Percentiles rank a stretch among this genome's conserved stretches.
These are phyloP conservation scores for Achlya hypogyna DNA, from an alignment of 352 stramenopile species.

Conservation along the genomic window DNA sequence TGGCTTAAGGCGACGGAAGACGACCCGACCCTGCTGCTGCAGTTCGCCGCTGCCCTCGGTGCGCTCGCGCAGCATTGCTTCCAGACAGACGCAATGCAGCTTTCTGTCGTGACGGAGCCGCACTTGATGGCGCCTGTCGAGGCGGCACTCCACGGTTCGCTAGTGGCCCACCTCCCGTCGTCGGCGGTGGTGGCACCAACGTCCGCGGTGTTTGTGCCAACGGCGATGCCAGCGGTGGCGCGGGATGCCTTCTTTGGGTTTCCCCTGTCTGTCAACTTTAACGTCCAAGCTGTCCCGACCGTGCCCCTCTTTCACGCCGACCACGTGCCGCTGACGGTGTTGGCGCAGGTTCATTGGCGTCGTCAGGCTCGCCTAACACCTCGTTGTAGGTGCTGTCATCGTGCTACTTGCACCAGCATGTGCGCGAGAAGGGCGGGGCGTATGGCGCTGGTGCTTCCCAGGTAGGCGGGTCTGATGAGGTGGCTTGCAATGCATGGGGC, in stretches of 20 bases:
- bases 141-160: conserved; percentile 26
- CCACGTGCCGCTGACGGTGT: conserved; percentile 61
- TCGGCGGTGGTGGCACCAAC: neutral
- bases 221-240: conserved; percentile 24
- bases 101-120: conserved; percentile 70
- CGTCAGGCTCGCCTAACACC: neutral
- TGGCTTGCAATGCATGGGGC: neutral
- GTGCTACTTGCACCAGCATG: conserved; percentile 72
- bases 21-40: conserved; percentile 31
- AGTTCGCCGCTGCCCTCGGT: conserved; percentile 43
- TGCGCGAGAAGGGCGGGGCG: conserved; percentile 67
- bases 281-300: conserved; percentile 60
- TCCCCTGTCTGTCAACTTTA: conserved; percentile 75
- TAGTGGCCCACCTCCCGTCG: neutral
- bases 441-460: conserved; percentile 66
- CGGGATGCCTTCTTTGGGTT: conserved; percentile 62
- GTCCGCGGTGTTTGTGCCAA: neutral
- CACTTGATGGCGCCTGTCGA: conserved; percentile 49
- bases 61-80: conserved; percentile 55
- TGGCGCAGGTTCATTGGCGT: conserved; percentile 40
- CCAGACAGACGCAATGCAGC: conserved; percentile 36
- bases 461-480: no score
- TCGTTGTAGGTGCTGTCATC: conserved; percentile 57
- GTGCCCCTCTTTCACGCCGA: conserved; percentile 65
- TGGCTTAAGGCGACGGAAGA: conserved; percentile 61